Conservation (phyloP, 2,329 filamentous ascomycete genomes). For the Xylariaceae sp. region DNA sequence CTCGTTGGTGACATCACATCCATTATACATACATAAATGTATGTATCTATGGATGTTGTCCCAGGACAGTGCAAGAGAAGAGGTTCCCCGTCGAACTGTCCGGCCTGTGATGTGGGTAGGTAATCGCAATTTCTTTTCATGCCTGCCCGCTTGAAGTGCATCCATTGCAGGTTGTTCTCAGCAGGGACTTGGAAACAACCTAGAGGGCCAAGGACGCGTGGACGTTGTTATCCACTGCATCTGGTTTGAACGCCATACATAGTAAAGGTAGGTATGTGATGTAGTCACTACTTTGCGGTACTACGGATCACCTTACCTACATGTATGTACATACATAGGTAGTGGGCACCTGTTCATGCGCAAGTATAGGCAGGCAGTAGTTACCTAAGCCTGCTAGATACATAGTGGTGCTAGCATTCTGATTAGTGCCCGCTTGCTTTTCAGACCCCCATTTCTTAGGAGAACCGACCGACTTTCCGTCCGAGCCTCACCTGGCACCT, state of each 20-base stretch:
- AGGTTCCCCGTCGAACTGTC: not conserved
- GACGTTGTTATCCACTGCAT: too few relatives aligned
- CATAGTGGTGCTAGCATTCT: constrained; percentile 12
- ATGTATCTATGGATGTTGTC: not conserved
- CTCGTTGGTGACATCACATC: constrained; percentile 21
- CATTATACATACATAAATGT: not conserved
- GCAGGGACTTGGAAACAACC: too few relatives aligned
- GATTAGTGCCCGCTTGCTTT: constrained; percentile 24
- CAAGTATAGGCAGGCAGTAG: not conserved
- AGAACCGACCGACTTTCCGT: constrained; percentile 15
- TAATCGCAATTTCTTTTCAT: not conserved
- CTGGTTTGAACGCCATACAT: too few relatives aligned
- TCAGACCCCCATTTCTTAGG: constrained; percentile 9
- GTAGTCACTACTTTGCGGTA: too few relatives aligned
- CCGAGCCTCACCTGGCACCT: constrained; percentile 25
- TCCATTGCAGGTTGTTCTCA: not conserved
- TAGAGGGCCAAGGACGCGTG: too few relatives aligned
- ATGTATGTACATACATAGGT: too few relatives aligned
- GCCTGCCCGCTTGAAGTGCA: too few relatives aligned
- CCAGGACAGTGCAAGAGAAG: not conserved
- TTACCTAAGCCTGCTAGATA: too few relatives aligned
- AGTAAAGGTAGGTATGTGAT: too few relatives aligned
- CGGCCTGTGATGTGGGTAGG: not conserved
- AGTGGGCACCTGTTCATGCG: too few relatives aligned
- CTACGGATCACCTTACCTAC: too few relatives aligned